phyloP scores from a whole-genome alignment of 768 basidiomycete genomes.

The Mycena crocata region DNA sequence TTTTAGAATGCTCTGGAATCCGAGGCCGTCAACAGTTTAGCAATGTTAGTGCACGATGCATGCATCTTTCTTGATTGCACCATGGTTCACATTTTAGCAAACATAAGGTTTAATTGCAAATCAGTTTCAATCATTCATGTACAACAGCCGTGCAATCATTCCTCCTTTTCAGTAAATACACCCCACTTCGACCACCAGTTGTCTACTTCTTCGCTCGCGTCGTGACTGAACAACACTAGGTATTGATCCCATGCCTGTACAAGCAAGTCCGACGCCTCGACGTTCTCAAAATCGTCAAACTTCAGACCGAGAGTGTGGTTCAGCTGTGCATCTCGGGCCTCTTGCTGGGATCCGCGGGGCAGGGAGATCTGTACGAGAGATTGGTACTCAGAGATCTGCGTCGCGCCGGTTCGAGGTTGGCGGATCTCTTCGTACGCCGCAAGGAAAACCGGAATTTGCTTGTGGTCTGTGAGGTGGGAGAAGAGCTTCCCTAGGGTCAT shows the following conservation, averaged over 20 bases:
- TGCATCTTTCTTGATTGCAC: no score
- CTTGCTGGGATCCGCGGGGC: constrained; percentile 15
- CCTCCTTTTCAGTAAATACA: neutral
- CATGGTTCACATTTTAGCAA: no score
- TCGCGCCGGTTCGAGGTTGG: constrained; percentile 43
- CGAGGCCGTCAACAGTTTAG: no score
- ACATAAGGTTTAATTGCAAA: no score
- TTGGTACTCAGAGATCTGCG: constrained; percentile 19
- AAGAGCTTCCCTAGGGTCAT: constrained; percentile 57
- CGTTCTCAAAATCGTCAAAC: constrained; percentile 26
- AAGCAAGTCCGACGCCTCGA: constrained; percentile 13
- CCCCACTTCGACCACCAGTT: constrained; percentile 32
- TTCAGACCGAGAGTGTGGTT: constrained; percentile 1
- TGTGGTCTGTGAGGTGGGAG: constrained; percentile 51
- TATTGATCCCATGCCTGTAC: constrained; percentile 19
- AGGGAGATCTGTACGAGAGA: constrained; percentile 19
- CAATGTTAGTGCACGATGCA: no score
- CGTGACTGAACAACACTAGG: constrained; percentile 17
- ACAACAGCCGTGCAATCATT: no score
- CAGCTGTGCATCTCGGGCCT: constrained; percentile 18
- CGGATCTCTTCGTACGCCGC: constrained; percentile 61
- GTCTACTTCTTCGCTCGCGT: constrained; percentile 23
- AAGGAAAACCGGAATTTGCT: constrained; percentile 56
- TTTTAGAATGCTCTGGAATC: no score
- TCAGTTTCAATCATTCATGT: no score